Conservation (phyloP, 768 basidiomycete species). For the Psilocybe cyanescens region DNA sequence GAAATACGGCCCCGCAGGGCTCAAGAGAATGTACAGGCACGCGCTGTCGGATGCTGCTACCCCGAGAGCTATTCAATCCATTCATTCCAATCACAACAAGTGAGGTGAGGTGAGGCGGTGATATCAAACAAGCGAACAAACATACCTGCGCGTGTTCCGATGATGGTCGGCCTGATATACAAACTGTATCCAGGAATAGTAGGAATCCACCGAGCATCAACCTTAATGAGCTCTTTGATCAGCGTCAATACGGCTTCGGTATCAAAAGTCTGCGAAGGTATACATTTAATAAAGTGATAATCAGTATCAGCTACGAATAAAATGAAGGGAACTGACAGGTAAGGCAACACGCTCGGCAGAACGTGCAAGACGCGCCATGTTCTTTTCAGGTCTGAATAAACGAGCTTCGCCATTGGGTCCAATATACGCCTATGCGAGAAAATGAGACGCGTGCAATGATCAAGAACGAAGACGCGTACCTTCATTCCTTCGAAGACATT, state of each 20-base stretch:
- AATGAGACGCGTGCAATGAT: neutral
- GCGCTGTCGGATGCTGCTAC: constrained; percentile 76
- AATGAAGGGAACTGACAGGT: constrained; percentile 49
- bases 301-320: neutral
- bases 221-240: constrained; percentile 71
- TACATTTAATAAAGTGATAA: neutral
- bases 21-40: constrained; percentile 73
- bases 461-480: constrained; percentile 28
- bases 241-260: constrained; percentile 67
- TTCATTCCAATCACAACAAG: neutral
- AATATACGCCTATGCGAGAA: constrained; percentile 58
- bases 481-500: constrained; percentile 90
- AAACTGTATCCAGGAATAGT: constrained; percentile 72
- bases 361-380: constrained; percentile 80
- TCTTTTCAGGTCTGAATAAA: constrained; percentile 82
- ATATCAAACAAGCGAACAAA: constrained; percentile 43
- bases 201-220: constrained; percentile 90
- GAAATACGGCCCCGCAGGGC: constrained; percentile 80
- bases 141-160: constrained; percentile 50
- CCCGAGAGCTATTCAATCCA: constrained; percentile 42
- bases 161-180: constrained; percentile 85
- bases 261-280: constrained; percentile 62
- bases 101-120: neutral
- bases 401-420: constrained; percentile 74
- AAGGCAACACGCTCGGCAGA: constrained; percentile 75